Base-by-base conservation (phyloP, 495 filamentous ascomycete genomes). In the Penicillium ucsense region DNA sequence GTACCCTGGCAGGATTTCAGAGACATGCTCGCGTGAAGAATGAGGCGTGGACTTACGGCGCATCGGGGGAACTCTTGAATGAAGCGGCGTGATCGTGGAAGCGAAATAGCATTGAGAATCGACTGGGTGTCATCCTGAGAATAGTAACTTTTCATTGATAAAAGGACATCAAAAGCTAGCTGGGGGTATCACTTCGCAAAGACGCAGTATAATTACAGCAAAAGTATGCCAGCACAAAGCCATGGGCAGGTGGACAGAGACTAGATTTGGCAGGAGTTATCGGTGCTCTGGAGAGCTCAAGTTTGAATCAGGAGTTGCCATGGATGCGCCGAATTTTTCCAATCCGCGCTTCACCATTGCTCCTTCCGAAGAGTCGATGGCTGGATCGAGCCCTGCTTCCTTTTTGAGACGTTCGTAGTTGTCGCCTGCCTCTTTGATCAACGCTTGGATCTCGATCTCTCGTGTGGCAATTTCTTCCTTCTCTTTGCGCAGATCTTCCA, bases 371-470 rank as follows among this genome's bases (percentile, higher is more conserved):
- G 59, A 38, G 42, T 62, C 51, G 10, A 56, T 49, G 4, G 54
- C 58, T 0, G 59, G 55, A 6, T 55, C 61, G 46, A 72, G 57
- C 1, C 73, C 80, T 34, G 71, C 74, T 57, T 83, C 80, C 12
- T 59, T 55, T 46, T 73, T 76, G 41, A 80, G 59, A 51, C 69
- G 76, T 62, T 84, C 79, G 63, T 89, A 94, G 48, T 83, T 79
- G 43, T 86, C 86, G 0, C 86, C 88, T 0, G 89, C 85, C 60
- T 94, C 85, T 59, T 84, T 84, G 45, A 97, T 72, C 48, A 90
- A 67, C 31, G 73, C 74, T 66, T 95, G 89, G 4, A 95, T 84
- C 67, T 91, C 86, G 12, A 76, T 78, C 66, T 95, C 85, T 34
- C 88, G 72, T 39, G 75, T 65, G n/a, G 75, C 64, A 47, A 95